These are phyloP conservation scores for Didymella segeticola DNA, from an alignment of 2,329 filamentous ascomycete genomes.

Conservation along the genomic window DNA sequence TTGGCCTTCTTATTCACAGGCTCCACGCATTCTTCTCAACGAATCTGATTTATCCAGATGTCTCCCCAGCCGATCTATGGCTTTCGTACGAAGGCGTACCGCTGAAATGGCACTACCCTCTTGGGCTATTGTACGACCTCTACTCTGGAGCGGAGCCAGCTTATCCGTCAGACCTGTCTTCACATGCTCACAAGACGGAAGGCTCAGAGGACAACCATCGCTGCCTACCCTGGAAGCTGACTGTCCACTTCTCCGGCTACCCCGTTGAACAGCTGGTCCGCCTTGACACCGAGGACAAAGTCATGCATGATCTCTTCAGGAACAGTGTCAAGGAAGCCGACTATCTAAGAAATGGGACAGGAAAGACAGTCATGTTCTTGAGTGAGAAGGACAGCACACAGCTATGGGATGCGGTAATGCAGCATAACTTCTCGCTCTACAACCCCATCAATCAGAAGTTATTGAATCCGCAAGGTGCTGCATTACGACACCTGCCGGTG, in stretches of 20 bases:
- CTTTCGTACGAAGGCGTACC: conserved; percentile 72
- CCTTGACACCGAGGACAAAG: conserved; percentile 61
- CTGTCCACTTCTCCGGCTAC: conserved; percentile 66
- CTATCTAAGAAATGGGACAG: conserved; percentile 85
- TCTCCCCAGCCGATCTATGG: conserved; percentile 63
- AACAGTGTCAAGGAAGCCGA: conserved; percentile 82
- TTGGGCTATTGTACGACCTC: conserved; percentile 73
- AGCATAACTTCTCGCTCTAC: conserved; percentile 77
- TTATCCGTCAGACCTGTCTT: conserved; percentile 25
- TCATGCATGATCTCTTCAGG: conserved; percentile 70
- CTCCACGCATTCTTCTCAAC: conserved; percentile 68
- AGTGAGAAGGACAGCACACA: conserved; percentile 83
- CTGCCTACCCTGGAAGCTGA: conserved; percentile 67
- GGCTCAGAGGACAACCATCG: conserved; percentile 25
- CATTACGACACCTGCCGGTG: conserved; percentile 81
- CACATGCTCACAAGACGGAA: conserved; percentile 23
- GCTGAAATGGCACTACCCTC: conserved; percentile 74
- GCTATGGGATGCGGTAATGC: conserved; percentile 80
- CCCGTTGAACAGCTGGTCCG: conserved; percentile 65
- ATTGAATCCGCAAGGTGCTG: conserved; percentile 72
- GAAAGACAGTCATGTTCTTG: conserved; percentile 87
- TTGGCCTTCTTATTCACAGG: conserved; percentile 68
- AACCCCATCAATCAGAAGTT: conserved; percentile 77
- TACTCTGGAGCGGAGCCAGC: conserved; percentile 65
- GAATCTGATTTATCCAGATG: conserved; percentile 64